These are phyloP conservation scores for Solanum habrochaites DNA, from an alignment of 257 asterid genomes.

Conservation along the genomic window DNA sequence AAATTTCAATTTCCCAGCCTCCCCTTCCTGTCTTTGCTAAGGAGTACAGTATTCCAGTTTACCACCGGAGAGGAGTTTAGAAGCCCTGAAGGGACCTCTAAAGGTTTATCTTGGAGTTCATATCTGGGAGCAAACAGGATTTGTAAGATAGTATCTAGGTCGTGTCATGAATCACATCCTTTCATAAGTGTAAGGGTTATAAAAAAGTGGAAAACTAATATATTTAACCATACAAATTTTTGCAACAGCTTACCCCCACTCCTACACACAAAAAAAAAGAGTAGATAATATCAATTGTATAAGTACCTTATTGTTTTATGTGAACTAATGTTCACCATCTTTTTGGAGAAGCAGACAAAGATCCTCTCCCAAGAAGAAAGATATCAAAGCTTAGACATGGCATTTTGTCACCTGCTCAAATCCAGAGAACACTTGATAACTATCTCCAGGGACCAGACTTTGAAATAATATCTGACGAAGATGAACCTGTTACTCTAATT, in stretches of 20 bases:
- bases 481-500: slow-evolving; percentile 15
- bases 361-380: slow-evolving; percentile 9
- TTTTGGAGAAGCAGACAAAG: neutral
- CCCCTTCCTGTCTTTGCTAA: too few relatives aligned
- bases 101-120: neutral
- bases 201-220: neutral
- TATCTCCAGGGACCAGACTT: neutral
- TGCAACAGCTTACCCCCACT: neutral
- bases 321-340: slow-evolving; percentile 2
- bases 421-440: slow-evolving; percentile 10
- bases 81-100: neutral
- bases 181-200: neutral
- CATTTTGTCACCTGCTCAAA: slow-evolving; percentile 17
- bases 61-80: neutral
- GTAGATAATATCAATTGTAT: neutral
- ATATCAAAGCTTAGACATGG: slow-evolving; percentile 23
- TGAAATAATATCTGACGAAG: neutral
- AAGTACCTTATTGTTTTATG: neutral
- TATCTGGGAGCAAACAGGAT: neutral
- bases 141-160: neutral
- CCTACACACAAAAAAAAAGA: neutral
- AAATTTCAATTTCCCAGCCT: too few relatives aligned
- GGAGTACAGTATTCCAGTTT: neutral
- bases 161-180: neutral
- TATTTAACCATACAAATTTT: neutral